Evolutionary conservation across 768 basidiomycete species (phyloP), one percentile per base, ranked within the genome.

Genomic region (Russula virescens): DNA sequence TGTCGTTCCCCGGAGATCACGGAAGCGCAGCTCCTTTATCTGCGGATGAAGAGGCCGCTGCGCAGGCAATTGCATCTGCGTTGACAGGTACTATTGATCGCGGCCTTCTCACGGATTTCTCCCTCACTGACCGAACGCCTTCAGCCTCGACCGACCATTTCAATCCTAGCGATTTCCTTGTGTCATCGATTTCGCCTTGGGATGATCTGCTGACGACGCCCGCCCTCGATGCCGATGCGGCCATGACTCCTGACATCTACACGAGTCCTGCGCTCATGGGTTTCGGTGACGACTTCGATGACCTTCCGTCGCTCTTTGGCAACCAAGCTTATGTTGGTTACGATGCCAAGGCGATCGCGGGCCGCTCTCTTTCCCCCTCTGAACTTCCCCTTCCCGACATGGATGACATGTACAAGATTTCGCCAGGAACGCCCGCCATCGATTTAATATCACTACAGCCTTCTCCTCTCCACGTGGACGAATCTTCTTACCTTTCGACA

Each of bases 401-500:
- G 58, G 75, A n/a, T n/a, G n/a, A 76, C 49, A 67, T 84, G 63
- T 80, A 80, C 68, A 74, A 70, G 5, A 74, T 86, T 67, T 80
- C 85, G 8, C 84, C 85, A 0, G 71, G 69, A 34, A 81, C 82
- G 7, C 84, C 84, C 0, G 64, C 75, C 34, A 71, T 86, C 50
- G 77, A 84, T 62, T 68, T 72, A 3, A 51, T 76, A 26, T 71
- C 75, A 38, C 35, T 77, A 47, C 72, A 73, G 26, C 63, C 73
- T 4, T 76, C 77, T 11, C 74, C 75, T 31, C 43, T 70, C 1
- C 67, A 72, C 19, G 25, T 65, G 52, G 47, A 64, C 10, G 34
- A 25, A 0, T 23, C 50, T 53, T 31, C 61, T 6, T 23, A 10
- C 61, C 68, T 18, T 38, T 68, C 18, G 60, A 48, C 65, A 28